phyloP scores from a whole-genome alignment of 176 grass and related monocot species.

The Oryza australiensis region DNA sequence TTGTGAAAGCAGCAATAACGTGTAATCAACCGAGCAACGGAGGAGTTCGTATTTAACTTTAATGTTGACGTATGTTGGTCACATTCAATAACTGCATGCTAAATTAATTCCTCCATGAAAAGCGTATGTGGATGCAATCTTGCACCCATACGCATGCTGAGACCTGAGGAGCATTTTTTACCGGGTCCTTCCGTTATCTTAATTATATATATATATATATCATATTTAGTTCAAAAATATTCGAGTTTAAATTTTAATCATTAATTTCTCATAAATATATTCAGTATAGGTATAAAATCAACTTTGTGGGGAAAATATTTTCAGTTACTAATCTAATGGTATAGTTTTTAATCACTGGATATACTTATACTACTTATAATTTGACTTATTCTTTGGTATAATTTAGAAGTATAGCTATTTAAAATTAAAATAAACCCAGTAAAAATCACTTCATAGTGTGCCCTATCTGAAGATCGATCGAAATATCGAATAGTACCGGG shows the following conservation, averaged over 20 bases:
- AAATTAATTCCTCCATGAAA: neutral
- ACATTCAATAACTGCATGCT: neutral
- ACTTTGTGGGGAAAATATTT: no score
- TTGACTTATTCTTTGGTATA: no score
- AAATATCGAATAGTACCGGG: neutral
- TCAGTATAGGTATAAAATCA: no score
- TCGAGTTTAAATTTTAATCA: no score
- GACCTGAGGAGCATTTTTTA: no score
- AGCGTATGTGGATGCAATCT: neutral
- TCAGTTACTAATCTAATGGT: no score
- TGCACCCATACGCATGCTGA: neutral
- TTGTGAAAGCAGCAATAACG: constrained; percentile 3
- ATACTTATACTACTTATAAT: no score
- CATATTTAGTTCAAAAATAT: no score
- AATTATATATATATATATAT: no score
- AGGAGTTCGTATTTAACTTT: neutral
- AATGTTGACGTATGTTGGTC: neutral
- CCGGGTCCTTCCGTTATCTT: no score
- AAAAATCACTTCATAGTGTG: neutral
- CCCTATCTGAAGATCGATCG: neutral
- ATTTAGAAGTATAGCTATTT: neutral
- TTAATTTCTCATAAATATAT: no score
- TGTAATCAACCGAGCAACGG: constrained; percentile 2
- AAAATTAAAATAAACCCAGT: neutral
- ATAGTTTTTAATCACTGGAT: no score